phyloP scores from a whole-genome alignment of 1,284 basidiomycete genomes.

The Singerocomus inundabilis region DNA sequence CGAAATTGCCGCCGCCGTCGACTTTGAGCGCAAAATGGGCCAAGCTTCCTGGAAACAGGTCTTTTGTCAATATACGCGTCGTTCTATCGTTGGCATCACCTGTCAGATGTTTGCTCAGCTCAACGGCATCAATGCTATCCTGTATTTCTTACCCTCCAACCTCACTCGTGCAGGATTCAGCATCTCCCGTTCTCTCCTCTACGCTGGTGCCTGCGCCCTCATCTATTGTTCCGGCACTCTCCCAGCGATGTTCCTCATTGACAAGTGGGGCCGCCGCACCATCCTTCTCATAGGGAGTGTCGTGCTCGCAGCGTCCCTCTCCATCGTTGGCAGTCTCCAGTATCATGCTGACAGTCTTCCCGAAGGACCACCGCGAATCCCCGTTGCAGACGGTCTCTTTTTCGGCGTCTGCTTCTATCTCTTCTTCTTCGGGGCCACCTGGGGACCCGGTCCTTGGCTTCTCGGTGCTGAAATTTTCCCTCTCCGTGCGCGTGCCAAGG shows the following conservation, averaged over 20 bases:
- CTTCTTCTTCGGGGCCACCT: conserved; percentile 52
- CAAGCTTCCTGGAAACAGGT: conserved; percentile 45
- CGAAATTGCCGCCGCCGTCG: conserved; percentile 43
- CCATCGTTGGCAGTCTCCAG: conserved; percentile 46
- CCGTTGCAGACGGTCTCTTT: conserved; percentile 46
- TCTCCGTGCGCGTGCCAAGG: conserved; percentile 63
- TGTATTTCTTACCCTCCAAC: conserved; percentile 56
- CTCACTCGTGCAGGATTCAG: conserved; percentile 50
- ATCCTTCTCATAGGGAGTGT: conserved; percentile 51
- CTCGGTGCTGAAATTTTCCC: conserved; percentile 65
- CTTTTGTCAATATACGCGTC: conserved; percentile 47
- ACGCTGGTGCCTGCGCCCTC: conserved; percentile 54
- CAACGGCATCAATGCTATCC: conserved; percentile 57
- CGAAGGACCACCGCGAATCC: conserved; percentile 32
- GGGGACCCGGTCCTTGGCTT: conserved; percentile 67
- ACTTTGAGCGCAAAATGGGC: conserved; percentile 41
- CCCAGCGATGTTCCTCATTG: conserved; percentile 56
- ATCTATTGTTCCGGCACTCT: conserved; percentile 58
- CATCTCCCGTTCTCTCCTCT: conserved; percentile 44
- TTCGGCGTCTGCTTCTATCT: conserved; percentile 43
- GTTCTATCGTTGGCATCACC: conserved; percentile 47
- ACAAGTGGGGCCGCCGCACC: conserved; percentile 49
- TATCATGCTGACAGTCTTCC: conserved; percentile 42
- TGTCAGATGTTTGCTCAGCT: conserved; percentile 56
- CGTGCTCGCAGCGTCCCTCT: conserved; percentile 41